phyloP scores from a whole-genome alignment of 164 flowering plant genomes.

The Piper betle region DNA sequence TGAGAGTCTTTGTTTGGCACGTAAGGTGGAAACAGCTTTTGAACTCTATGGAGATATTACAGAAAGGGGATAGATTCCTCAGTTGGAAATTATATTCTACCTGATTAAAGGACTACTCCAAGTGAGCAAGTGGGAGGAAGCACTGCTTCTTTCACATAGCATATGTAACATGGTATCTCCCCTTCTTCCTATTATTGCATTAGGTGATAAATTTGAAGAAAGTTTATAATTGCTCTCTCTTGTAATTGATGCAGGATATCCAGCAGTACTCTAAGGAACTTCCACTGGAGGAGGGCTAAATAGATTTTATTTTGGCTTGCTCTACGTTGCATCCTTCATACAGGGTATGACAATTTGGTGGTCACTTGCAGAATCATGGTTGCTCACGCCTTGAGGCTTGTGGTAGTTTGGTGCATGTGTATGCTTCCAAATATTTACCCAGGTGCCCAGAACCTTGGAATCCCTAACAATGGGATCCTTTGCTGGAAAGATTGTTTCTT shows the following conservation, averaged over 20 bases:
- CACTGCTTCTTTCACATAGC: conserved; percentile 53
- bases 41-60: conserved; percentile 56
- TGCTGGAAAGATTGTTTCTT: too few relatives aligned
- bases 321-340: not conserved
- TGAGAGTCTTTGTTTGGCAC: conserved; percentile 41
- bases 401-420: not conserved
- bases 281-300: not conserved
- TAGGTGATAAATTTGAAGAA: not conserved
- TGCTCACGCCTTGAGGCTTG: not conserved
- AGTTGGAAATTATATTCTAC: conserved; percentile 27
- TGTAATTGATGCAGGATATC: not conserved
- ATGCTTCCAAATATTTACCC: too few relatives aligned
- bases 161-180: conserved; percentile 38
- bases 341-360: not conserved
- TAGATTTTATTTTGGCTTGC: not conserved
- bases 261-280: not conserved
- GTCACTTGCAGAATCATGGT: not conserved
- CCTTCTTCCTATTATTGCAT: not conserved
- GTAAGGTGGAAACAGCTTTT: conserved; percentile 57
- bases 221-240: not conserved
- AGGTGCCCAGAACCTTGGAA: too few relatives aligned
- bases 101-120: conserved; percentile 61
- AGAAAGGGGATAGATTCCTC: conserved; percentile 43
- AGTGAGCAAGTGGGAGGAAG: conserved; percentile 58
- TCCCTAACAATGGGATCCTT: too few relatives aligned